phyloP scores from a whole-genome alignment of 2,329 filamentous ascomycete species.

The Penicillium sclerotigenum region DNA sequence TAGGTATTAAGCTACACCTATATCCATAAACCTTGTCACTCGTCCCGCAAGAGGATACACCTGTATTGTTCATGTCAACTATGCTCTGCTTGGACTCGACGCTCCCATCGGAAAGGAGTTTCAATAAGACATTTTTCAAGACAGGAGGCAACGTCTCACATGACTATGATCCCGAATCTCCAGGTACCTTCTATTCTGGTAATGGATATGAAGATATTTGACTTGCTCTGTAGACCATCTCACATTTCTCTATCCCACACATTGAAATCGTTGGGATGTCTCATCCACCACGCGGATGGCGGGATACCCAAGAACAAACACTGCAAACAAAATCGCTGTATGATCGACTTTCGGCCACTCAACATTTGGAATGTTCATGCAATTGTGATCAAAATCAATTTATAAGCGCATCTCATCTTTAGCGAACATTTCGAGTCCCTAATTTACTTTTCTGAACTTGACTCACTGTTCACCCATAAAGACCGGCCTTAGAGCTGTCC shows the following conservation, averaged over 20 bases:
- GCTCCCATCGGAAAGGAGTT: neutral
- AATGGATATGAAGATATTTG: neutral
- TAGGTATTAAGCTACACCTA: neutral
- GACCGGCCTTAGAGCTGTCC: neutral
- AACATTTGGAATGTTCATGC: neutral
- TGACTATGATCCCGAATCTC: neutral
- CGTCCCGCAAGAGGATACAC: neutral
- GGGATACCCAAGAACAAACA: neutral
- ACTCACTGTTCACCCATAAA: no score
- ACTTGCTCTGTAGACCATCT: neutral
- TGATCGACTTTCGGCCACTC: neutral
- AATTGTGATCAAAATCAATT: neutral
- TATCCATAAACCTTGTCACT: no score
- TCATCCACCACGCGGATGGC: neutral
- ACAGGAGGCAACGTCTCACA: neutral
- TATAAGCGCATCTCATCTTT: neutral
- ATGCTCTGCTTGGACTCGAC: neutral
- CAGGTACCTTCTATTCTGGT: neutral
- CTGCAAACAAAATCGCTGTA: neutral
- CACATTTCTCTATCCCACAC: neutral
- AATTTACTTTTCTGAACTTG: neutral
- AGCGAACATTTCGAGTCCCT: neutral
- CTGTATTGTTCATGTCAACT: neutral
- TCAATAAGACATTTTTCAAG: neutral
- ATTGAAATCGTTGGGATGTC: neutral